Evolutionary conservation across 2,329 filamentous ascomycete species (phyloP).

Genomic region (Venturia asperata): DNA sequence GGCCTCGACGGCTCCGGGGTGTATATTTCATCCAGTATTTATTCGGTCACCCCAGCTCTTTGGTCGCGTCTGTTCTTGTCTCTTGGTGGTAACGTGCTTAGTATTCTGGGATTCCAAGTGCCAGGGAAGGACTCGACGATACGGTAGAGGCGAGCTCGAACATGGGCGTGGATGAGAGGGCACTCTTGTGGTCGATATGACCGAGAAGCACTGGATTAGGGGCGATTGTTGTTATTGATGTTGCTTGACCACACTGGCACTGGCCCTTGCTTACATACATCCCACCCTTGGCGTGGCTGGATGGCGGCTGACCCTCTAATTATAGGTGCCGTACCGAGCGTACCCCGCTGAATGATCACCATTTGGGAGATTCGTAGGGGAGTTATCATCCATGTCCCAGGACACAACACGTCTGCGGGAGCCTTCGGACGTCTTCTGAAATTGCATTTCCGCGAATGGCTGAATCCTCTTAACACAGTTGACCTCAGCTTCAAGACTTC

Average conservation of each 20-base stretch:
- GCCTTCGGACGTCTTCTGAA: not conserved
- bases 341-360: slow-evolving; percentile 5
- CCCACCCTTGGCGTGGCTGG: not conserved
- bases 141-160: too few species aligned
- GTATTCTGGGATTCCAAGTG: too few species aligned
- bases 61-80: too few species aligned
- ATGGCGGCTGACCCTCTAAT: slow-evolving; percentile 8
- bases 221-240: not conserved
- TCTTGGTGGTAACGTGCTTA: too few species aligned
- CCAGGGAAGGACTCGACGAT: too few species aligned
- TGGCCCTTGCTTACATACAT: not conserved
- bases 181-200: too few species aligned
- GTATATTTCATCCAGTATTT: slow-evolving; percentile 40
- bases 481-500: not conserved
- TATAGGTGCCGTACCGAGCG: not conserved
- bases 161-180: too few species aligned
- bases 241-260: not conserved
- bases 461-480: not conserved
- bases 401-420: not conserved
- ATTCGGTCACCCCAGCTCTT: slow-evolving; percentile 11
- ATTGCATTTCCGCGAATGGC: not conserved
- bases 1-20: slow-evolving; percentile 21
- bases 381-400: not conserved
- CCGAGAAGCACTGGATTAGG: not conserved
- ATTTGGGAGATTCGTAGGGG: not conserved